phyloP scores from a whole-genome alignment of 75 land plant species.

The Sequoiadendron giganteum region DNA sequence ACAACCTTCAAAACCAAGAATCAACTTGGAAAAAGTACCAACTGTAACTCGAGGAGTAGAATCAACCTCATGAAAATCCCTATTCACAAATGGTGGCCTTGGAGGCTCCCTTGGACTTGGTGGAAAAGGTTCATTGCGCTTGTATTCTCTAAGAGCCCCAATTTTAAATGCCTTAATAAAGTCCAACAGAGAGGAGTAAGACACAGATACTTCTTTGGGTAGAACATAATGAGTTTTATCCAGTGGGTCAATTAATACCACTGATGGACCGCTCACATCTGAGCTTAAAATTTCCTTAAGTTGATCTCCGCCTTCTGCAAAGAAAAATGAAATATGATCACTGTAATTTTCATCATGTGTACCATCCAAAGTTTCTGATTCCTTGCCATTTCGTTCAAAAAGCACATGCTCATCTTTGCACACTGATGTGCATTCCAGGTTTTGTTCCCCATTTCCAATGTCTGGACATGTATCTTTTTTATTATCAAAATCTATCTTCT shows the following conservation, averaged over 20 bases:
- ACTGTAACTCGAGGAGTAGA: conserved; percentile 57
- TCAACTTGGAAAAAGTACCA: conserved; percentile 34
- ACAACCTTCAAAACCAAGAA: conserved; percentile 37
- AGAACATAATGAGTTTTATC: conserved; percentile 52
- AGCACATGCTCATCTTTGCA: neutral
- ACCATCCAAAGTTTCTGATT: neutral
- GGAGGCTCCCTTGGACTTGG: conserved; percentile 29
- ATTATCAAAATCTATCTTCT: neutral
- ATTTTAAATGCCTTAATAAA: conserved; percentile 44
- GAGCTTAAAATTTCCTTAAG: conserved; percentile 40
- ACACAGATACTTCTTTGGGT: conserved; percentile 31
- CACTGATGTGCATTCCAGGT: neutral
- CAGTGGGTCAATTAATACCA: conserved; percentile 61
- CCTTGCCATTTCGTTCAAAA: neutral
- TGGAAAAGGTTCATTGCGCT: conserved; percentile 35
- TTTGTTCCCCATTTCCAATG: neutral
- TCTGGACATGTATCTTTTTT: neutral
- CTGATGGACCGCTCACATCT: conserved; percentile 35
- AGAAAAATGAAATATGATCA: conserved; percentile 50
- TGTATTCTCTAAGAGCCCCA: conserved; percentile 52
- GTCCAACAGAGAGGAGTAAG: conserved; percentile 34
- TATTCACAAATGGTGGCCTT: conserved; percentile 70
- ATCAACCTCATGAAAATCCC: conserved; percentile 67
- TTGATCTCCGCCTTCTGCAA: conserved; percentile 63
- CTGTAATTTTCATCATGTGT: neutral